Evolutionary conservation across 331 rosid species (phyloP).

Genomic region (Arachis monticola): DNA sequence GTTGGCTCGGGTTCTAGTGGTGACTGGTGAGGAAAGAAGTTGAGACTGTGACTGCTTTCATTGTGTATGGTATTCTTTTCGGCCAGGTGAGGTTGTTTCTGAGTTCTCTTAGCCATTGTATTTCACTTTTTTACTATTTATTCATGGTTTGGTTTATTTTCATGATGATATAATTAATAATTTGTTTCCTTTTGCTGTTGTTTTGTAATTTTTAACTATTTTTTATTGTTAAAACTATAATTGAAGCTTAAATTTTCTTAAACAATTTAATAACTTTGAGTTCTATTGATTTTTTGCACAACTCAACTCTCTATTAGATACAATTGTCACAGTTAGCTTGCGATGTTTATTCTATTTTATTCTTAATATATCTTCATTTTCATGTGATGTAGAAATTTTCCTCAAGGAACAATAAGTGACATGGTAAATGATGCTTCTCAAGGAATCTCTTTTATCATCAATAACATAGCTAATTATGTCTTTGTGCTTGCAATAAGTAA

Average conservation of each 20-base stretch:
- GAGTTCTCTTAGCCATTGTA: too few species aligned
- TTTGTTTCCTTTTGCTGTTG: too few species aligned
- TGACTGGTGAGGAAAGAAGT: too few species aligned
- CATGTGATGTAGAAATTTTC: constrained; percentile 81
- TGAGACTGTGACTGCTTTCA: too few species aligned
- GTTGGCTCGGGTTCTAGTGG: background rate
- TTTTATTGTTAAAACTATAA: too few species aligned
- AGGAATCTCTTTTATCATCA: constrained; percentile 75
- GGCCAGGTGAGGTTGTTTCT: too few species aligned
- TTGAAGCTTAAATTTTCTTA: background rate
- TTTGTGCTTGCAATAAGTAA: too few species aligned
- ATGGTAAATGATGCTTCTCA: constrained; percentile 82
- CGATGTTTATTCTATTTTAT: constrained; percentile 12
- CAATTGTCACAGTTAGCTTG: constrained; percentile 14
- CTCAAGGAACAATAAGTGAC: constrained; percentile 97
- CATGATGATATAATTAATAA: too few species aligned
- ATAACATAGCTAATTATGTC: constrained; percentile 61
- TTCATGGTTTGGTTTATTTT: too few species aligned
- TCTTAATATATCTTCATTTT: constrained; percentile 29
- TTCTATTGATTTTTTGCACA: background rate
- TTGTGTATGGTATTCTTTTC: too few species aligned
- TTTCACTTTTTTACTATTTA: too few species aligned
- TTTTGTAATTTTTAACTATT: too few species aligned
- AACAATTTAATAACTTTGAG: constrained; percentile 29
- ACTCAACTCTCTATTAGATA: constrained; percentile 9